Base-by-base conservation (phyloP, 352 stramenopile genomes). In the Thraustochytrium striatum region DNA sequence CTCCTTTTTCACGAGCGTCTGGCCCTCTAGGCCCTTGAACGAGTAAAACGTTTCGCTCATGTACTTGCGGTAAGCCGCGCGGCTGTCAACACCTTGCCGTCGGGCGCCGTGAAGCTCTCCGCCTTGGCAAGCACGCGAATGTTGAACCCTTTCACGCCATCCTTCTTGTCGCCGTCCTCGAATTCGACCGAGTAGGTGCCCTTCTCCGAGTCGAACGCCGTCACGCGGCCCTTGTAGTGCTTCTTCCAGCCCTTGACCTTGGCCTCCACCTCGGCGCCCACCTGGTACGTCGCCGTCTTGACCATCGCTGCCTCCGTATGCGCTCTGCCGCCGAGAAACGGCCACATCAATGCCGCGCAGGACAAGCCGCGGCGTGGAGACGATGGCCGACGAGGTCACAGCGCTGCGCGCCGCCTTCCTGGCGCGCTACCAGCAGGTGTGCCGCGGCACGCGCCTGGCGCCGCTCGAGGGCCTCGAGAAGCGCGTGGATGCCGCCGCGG, bases 11-110 rank as follows among this genome's bases (percentile, higher is more conserved):
- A 83, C 86, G 32, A 95, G 83, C 69, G 83, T 94, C 82, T 93
- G 86, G 21, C 86, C 85, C 39, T 84, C 84, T 81, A 91, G 91
- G 86, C 93, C 91, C 53, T 89, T 87, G 85, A 96, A 95, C 61
- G 91, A 94, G 84, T 93, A 97, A 68, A 93, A 93, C 58, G 89
- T 93, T 72, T 95, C 89, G 82, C 95, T 94, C 83, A 96, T 90
- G 79, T 96, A 94, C 69, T 91, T 87, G 43, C 89, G 87, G 87
- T 90, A 95, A 28, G 85, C 86, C 55, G 86, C 83, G 61, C 90
- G 88, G 82, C 94, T 88, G 44, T 90, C 86, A 38, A 96, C 82
- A 87, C 87, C 50, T 85, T 94, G 25, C 91, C 90, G 81, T 95
- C 90, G n/a, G 84, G 91, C n/a, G 90, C 90, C 33, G 86, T 89